Base-by-base conservation (phyloP, 2,329 filamentous ascomycete genomes). In the Metarhizium rileyi region DNA sequence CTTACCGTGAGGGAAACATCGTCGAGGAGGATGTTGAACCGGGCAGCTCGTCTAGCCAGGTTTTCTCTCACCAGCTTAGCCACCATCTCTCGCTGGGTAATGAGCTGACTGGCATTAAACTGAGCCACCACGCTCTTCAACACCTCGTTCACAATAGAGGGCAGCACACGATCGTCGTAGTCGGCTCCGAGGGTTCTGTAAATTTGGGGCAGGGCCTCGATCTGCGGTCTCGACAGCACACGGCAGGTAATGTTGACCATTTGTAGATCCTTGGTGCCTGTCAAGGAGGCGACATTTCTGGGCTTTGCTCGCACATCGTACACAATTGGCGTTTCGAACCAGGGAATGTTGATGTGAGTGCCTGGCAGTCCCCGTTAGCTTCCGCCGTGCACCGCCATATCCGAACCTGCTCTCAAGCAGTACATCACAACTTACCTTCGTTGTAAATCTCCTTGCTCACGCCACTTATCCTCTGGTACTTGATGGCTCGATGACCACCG, bases 171-270 rank as follows among this genome's bases (percentile, higher is more conserved):
- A 80, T 98, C 93, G 63, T 98, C 93, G 66, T 97, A 98, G 71
- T 98, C 93, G 50, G 84, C 84, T 49, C 93, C 93, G 33, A 98
- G 79, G 1, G 93, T 98, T 57, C 93, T 81, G 78, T 97, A 98
- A 64, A 98, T 98, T 72, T 95, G 89, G 18, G 93, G 93, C 40
- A 98, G 81, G 28, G 90, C 87, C 57, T 87, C 83, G 63, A 98
- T 75, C 51, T 90, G 83, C 50, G 93, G 93, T 61, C 90, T 79
- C 52, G 91, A 96, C 48, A 98, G 87, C 52, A 98, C 93, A 87
- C 93, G 91, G 72, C 93, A 98, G 65, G 91, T 98, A 67, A 98
- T 97, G 80, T 98, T 98, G 66, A 97, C 93, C 93, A 98, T 98
- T 76, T 98, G 93, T 71, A 98, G 75, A 72, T 98, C 93, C 78